Percentiles rank a stretch among this genome's conserved stretches.
phyloP scores from a whole-genome alignment of 768 basidiomycete species.

The Botryobasidium botryosum region DNA sequence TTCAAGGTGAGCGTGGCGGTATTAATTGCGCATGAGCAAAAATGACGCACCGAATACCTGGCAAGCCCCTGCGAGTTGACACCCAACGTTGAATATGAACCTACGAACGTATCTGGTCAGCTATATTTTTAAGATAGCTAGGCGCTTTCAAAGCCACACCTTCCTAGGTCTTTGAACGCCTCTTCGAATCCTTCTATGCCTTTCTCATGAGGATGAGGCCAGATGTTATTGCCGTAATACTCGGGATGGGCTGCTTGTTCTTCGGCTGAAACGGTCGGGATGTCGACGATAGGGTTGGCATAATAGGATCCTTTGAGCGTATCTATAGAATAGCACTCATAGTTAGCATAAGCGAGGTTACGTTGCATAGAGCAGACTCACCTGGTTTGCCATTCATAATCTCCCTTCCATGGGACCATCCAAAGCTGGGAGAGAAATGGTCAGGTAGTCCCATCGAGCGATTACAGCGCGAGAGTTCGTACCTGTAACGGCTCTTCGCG shows the following conservation, averaged over 20 bases:
- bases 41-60: conserved; percentile 62
- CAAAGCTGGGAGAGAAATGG: conserved; percentile 38
- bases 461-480: conserved; percentile 11
- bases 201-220: conserved; percentile 38
- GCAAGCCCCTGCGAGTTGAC: conserved; percentile 69
- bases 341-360: too few relatives aligned
- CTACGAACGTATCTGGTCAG: conserved; percentile 24
- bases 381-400: conserved; percentile 91
- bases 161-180: conserved; percentile 75
- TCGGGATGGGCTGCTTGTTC: conserved; percentile 49
- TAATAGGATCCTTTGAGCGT: conserved; percentile 87
- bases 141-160: conserved; percentile 22
- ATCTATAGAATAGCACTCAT: conserved; percentile 30
- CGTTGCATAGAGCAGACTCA: not conserved
- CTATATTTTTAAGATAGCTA: not conserved
- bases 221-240: conserved; percentile 81
- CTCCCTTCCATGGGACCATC: conserved; percentile 99
- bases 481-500: conserved; percentile 60
- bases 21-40: not conserved
- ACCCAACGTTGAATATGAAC: conserved; percentile 70
- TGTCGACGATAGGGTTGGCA: conserved; percentile 64
- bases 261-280: conserved; percentile 38
- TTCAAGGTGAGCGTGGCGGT: conserved; percentile 4
- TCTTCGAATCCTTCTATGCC: conserved; percentile 62
- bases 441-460: not conserved